Conservation (phyloP, 2,329 filamentous ascomycete species). For the Botrytis squamosa region DNA sequence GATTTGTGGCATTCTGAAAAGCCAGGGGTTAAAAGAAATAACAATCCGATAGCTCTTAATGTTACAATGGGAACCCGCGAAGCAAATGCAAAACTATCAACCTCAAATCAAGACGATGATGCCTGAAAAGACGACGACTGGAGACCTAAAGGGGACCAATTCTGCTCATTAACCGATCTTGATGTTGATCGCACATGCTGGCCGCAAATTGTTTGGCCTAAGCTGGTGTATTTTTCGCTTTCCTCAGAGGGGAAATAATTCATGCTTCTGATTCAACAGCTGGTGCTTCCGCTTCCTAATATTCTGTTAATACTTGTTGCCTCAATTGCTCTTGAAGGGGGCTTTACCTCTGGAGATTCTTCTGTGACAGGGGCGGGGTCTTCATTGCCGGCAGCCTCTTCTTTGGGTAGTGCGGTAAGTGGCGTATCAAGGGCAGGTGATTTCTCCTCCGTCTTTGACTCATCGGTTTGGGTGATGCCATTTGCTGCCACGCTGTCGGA, state of each 20-base stretch:
- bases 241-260: neutral
- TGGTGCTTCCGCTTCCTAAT: slow-evolving; percentile 28
- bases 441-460: slow-evolving; percentile 44
- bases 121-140: slow-evolving; percentile 10
- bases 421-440: slow-evolving; percentile 41
- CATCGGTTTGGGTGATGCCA: slow-evolving; percentile 36
- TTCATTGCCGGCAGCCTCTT: slow-evolving; percentile 36
- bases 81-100: slow-evolving; percentile 26
- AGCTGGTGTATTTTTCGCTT: slow-evolving; percentile 6
- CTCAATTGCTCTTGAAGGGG: neutral
- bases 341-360: slow-evolving; percentile 30
- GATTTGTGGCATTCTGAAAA: slow-evolving; percentile 29
- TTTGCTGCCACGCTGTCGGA: slow-evolving; percentile 35
- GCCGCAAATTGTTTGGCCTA: slow-evolving; percentile 8
- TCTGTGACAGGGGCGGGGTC: slow-evolving; percentile 29
- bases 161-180: slow-evolving; percentile 19
- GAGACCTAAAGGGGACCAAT: slow-evolving; percentile 6
- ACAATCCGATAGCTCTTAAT: slow-evolving; percentile 35
- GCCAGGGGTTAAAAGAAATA: slow-evolving; percentile 26
- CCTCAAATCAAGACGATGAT: slow-evolving; percentile 10
- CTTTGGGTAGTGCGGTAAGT: slow-evolving; percentile 25
- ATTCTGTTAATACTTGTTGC: slow-evolving; percentile 21
- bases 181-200: neutral
- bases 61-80: slow-evolving; percentile 37
- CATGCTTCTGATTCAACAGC: slow-evolving; percentile 27